Evolutionary conservation across 2,329 filamentous ascomycete species (phyloP).

Genomic region (Xylaria sp.): DNA sequence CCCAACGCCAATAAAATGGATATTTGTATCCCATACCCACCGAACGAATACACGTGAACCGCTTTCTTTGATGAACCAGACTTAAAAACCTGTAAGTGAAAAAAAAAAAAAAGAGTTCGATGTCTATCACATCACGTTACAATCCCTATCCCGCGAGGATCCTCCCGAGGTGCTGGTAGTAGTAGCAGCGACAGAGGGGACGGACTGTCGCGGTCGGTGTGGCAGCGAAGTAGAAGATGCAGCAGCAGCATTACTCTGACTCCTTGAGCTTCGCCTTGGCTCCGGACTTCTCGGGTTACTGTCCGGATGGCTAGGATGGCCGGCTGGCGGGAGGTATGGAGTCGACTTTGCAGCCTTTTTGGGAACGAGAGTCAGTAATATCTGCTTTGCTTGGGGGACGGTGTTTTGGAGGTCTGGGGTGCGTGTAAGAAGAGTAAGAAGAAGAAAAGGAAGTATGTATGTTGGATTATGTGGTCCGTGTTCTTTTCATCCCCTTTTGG

Average conservation of each 20-base stretch:
- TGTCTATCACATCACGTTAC: conserved; percentile 45
- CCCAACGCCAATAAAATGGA: conserved; percentile 17
- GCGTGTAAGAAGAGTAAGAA: neutral
- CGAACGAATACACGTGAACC: conserved; percentile 11
- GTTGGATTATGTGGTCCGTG: neutral
- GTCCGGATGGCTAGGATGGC: conserved; percentile 60
- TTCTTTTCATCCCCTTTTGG: neutral
- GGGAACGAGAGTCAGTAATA: neutral
- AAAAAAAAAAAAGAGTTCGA: neutral
- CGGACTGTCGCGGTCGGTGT: conserved; percentile 54
- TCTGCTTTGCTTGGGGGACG: neutral
- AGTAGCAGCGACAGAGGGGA: conserved; percentile 35
- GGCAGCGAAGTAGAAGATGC: conserved; percentile 40
- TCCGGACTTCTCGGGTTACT: conserved; percentile 51
- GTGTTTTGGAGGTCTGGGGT: neutral
- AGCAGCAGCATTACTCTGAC: conserved; percentile 37
- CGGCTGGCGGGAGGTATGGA: conserved; percentile 63
- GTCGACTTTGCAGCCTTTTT: conserved; percentile 57
- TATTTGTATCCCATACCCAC: conserved; percentile 11
- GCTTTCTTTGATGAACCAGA: conserved; percentile 20
- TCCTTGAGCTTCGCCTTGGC: conserved; percentile 37
- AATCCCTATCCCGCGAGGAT: conserved; percentile 45
- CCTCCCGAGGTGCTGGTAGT: conserved; percentile 31
- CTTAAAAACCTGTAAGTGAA: neutral
- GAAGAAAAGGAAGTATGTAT: neutral